Evolutionary conservation across 805 yeast species (phyloP).

Genomic region (Ogataea henricii): DNA sequence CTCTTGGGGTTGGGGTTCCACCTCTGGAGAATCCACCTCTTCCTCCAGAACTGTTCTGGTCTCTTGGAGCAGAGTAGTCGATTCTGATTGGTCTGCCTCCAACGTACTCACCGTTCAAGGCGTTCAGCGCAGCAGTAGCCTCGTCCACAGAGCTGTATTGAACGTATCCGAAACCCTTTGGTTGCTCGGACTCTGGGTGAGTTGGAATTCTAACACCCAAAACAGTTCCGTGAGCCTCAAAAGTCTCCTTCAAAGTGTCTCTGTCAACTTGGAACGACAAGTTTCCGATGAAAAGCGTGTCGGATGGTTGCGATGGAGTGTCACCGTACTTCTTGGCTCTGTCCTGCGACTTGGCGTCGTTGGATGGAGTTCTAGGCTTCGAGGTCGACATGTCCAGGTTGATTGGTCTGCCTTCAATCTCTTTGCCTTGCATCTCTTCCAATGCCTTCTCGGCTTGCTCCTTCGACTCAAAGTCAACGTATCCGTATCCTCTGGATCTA

Average conservation of each 20-base stretch:
- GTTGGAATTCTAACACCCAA: slow-evolving; percentile 94
- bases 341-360: slow-evolving; percentile 56
- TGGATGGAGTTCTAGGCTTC: slow-evolving; percentile 60
- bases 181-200: slow-evolving; percentile 97
- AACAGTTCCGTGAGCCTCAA: slow-evolving; percentile 78
- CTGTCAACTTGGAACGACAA: slow-evolving; percentile 87
- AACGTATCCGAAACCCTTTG: slow-evolving; percentile 98
- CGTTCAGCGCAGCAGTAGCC: slow-evolving; percentile 86
- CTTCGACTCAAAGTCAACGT: slow-evolving; percentile 86
- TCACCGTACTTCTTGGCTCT: slow-evolving; percentile 93
- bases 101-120: slow-evolving; percentile 83
- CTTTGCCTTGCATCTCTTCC: slow-evolving; percentile 83
- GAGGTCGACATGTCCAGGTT: slow-evolving; percentile 90
- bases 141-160: slow-evolving; percentile 86
- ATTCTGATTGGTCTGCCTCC: slow-evolving; percentile 93
- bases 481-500: slow-evolving; percentile 95
- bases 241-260: slow-evolving; percentile 71
- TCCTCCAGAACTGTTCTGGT: slow-evolving; percentile 29
- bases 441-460: slow-evolving; percentile 85
- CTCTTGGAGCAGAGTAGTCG: slow-evolving; percentile 88
- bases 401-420: slow-evolving; percentile 95
- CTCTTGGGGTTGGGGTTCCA: slow-evolving; percentile 43
- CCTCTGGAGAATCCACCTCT: slow-evolving; percentile 38
- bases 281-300: slow-evolving; percentile 95
- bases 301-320: slow-evolving; percentile 87